Conservation (phyloP, 192 early-diverging fungal species). For the Backusella luteola region DNA sequence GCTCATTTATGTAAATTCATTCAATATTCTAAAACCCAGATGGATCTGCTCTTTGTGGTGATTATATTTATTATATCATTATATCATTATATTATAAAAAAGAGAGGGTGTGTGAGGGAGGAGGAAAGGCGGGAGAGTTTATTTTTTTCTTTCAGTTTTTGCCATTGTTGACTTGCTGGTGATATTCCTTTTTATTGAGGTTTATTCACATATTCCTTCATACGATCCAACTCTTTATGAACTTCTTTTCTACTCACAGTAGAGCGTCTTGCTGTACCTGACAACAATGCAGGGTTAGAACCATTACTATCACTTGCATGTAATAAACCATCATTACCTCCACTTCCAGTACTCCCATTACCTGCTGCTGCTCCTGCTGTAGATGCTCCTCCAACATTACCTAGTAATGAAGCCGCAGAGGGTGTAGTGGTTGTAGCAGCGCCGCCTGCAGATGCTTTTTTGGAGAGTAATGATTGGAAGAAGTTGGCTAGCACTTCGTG, state of each 20-base stretch:
- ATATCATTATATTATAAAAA: no score
- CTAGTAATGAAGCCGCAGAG: constrained; percentile 1
- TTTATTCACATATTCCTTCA: constrained; percentile 25
- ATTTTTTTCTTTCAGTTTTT: neutral
- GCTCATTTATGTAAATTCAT: no score
- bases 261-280: constrained; percentile 5
- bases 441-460: constrained; percentile 41
- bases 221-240: constrained; percentile 35
- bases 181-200: neutral
- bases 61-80: no score
- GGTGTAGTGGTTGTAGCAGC: neutral
- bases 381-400: neutral
- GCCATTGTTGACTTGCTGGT: neutral
- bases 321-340: constrained; percentile 7
- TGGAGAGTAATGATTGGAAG: constrained; percentile 81
- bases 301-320: neutral
- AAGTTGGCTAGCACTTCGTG: constrained; percentile 86
- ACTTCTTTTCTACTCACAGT: constrained; percentile 36
- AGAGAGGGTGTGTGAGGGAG: no score
- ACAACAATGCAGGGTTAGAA: neutral
- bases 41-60: no score
- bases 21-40: no score
- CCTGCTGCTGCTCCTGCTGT: neutral
- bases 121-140: neutral
- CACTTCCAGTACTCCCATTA: neutral